Evolutionary conservation across 2,329 filamentous ascomycete species (phyloP).

Genomic region (Penicillium digitatum): DNA sequence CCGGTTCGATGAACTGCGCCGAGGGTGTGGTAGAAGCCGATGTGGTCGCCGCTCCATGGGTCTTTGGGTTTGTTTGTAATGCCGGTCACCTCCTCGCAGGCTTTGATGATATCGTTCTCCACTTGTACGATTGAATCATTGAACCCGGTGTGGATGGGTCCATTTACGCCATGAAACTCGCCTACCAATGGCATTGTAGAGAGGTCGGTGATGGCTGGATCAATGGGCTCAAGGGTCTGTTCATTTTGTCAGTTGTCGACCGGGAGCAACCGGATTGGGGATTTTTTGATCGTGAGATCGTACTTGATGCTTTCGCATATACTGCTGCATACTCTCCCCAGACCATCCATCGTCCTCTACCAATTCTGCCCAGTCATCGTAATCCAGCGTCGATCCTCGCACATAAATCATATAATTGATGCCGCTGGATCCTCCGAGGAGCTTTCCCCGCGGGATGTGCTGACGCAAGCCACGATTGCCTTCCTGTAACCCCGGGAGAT

Average conservation of each 20-base stretch:
- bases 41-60: constrained; percentile 37
- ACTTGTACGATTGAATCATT: constrained; percentile 15
- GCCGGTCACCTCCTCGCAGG: constrained; percentile 12
- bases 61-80: constrained; percentile 15
- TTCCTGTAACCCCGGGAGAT: constrained; percentile 12
- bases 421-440: constrained; percentile 34
- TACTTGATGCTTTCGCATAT: constrained; percentile 25
- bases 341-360: constrained; percentile 30
- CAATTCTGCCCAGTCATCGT: constrained; percentile 34
- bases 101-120: constrained; percentile 21
- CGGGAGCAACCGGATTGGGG: neutral
- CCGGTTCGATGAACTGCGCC: constrained; percentile 30
- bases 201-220: constrained; percentile 19
- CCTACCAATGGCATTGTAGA: constrained; percentile 16
- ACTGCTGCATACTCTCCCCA: constrained; percentile 16
- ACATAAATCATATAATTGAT: constrained; percentile 47
- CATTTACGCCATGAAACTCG: constrained; percentile 15
- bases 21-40: constrained; percentile 37
- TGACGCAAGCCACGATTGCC: constrained; percentile 16
- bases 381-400: constrained; percentile 28
- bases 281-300: neutral
- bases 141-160: constrained; percentile 15
- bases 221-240: constrained; percentile 31
- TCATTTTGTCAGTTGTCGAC: neutral
- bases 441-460: constrained; percentile 30